These are phyloP conservation scores for Candida glucosophila DNA, from an alignment of 1,139 yeast genomes.

Conservation along the genomic window DNA sequence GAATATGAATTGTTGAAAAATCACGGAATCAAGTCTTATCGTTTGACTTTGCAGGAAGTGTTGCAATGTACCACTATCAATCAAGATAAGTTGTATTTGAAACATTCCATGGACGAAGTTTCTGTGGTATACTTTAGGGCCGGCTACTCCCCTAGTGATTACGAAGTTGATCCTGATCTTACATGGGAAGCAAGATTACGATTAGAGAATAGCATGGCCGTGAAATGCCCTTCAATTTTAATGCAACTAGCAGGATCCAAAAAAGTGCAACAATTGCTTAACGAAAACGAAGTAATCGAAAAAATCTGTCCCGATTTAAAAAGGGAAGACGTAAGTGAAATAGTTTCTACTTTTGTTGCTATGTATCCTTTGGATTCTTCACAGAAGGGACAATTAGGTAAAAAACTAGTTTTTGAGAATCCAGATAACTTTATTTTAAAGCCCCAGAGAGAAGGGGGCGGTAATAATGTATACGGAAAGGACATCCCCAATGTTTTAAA, in stretches of 20 bases:
- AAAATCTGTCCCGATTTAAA: conserved; percentile 33
- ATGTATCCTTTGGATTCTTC: conserved; percentile 80
- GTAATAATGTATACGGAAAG: conserved; percentile 81
- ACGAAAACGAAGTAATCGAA: conserved; percentile 41
- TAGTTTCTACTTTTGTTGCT: conserved; percentile 66
- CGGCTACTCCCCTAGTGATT: conserved; percentile 79
- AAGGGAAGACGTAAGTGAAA: conserved; percentile 16
- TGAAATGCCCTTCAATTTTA: conserved; percentile 83
- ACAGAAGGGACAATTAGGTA: conserved; percentile 54
- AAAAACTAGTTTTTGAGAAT: conserved; percentile 52
- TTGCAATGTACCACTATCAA: conserved; percentile 29
- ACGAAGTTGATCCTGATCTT: conserved; percentile 36
- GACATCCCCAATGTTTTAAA: conserved; percentile 71
- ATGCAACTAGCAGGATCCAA: conserved; percentile 92
- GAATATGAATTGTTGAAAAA: conserved; percentile 60
- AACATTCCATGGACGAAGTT: conserved; percentile 56
- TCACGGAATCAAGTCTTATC: conserved; percentile 49
- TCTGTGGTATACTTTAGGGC: conserved; percentile 86
- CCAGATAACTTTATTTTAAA: conserved; percentile 77
- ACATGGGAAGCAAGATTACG: conserved; percentile 73
- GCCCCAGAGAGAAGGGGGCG: conserved; percentile 97
- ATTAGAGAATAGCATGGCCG: conserved; percentile 69
- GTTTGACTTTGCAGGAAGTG: conserved; percentile 63
- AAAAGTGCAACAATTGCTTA: conserved; percentile 82
- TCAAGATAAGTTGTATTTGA: conserved; percentile 41